Evolutionary conservation across 352 stramenopile species (phyloP).

Genomic region (Phytopythium montanum): DNA sequence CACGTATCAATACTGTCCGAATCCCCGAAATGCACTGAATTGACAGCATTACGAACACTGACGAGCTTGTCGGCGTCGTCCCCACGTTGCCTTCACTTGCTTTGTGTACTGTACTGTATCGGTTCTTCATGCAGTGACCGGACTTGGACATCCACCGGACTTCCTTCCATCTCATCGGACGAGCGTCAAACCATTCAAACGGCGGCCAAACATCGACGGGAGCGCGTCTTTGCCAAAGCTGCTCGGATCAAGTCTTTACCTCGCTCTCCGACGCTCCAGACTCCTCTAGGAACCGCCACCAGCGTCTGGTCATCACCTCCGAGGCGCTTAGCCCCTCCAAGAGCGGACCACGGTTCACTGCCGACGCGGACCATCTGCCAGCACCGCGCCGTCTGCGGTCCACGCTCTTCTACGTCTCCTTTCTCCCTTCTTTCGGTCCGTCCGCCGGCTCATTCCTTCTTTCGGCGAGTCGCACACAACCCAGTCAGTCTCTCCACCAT

Average conservation of each 20-base stretch:
- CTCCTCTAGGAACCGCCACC: neutral
- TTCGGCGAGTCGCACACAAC: neutral
- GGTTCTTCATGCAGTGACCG: neutral
- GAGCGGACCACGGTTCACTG: neutral
- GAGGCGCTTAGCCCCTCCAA: neutral
- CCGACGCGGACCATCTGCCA: neutral
- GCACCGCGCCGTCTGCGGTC: neutral
- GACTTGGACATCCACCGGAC: neutral
- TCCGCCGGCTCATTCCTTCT: neutral
- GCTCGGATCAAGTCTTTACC: neutral
- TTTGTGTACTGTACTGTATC: neutral
- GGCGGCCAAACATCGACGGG: neutral
- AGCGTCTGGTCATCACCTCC: neutral
- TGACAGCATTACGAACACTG: neutral
- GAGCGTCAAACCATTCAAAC: neutral
- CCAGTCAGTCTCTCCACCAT: constrained; percentile 18
- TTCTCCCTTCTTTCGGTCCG: neutral
- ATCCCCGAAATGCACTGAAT: neutral
- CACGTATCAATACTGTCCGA: neutral
- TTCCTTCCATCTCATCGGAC: neutral
- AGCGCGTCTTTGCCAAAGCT: neutral
- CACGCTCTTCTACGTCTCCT: neutral
- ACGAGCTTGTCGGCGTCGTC: neutral
- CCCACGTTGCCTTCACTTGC: neutral
- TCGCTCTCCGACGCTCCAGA: neutral